Percentiles rank a stretch among this genome's conserved stretches.
These are phyloP conservation scores for Neurospora sp. DNA, from an alignment of 495 filamentous ascomycete genomes.

Conservation along the genomic window DNA sequence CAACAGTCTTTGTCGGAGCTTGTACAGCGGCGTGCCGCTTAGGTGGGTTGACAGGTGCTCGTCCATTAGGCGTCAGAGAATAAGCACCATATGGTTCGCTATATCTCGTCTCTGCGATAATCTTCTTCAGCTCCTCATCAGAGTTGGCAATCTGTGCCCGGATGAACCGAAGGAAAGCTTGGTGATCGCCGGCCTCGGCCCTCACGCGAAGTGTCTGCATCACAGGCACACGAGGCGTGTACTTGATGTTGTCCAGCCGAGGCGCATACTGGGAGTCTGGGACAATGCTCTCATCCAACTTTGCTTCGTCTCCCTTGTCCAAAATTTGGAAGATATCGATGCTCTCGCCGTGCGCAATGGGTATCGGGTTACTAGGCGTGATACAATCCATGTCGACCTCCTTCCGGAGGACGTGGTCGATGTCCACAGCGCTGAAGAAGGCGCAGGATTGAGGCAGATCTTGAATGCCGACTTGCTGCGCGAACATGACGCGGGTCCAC, in stretches of 20 bases:
- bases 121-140: conserved; percentile 61
- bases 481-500: conserved; percentile 96
- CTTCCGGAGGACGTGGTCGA: conserved; percentile 87
- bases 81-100: background rate
- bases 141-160: conserved; percentile 74
- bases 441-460: conserved; percentile 91
- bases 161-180: conserved; percentile 54
- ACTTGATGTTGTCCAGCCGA: conserved; percentile 47
- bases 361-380: conserved; percentile 71
- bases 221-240: conserved; percentile 63
- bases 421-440: conserved; percentile 91
- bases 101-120: conserved; percentile 48
- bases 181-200: conserved; percentile 16
- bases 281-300: conserved; percentile 52
- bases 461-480: conserved; percentile 89
- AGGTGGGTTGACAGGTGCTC: background rate
- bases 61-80: background rate
- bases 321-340: conserved; percentile 70
- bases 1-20: background rate
- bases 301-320: conserved; percentile 47
- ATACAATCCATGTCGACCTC: conserved; percentile 97
- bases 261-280: conserved; percentile 37
- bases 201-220: conserved; percentile 54
- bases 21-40: background rate
- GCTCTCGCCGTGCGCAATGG: conserved; percentile 77